Evolutionary conservation across 2,329 filamentous ascomycete species (phyloP).

Genomic region (Cryphonectria parasitica): DNA sequence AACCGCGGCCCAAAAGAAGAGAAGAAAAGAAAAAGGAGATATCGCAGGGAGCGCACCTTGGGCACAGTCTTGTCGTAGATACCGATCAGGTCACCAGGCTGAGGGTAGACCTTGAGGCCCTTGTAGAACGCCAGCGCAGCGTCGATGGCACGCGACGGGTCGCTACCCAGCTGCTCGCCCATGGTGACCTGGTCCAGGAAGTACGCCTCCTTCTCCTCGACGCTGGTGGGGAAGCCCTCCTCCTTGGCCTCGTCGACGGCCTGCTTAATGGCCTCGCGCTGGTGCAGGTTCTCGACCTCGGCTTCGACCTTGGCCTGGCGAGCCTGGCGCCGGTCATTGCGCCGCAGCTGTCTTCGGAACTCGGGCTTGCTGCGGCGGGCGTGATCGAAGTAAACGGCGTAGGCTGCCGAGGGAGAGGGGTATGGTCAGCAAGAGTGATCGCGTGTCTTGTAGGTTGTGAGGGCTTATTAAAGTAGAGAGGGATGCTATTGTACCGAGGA

Average conservation of each 20-base stretch:
- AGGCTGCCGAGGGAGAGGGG: conserved; percentile 49
- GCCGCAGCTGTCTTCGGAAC: conserved; percentile 70
- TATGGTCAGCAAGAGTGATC: conserved; percentile 25
- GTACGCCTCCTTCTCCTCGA: conserved; percentile 92
- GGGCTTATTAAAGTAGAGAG: conserved; percentile 8
- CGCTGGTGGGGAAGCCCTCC: conserved; percentile 86
- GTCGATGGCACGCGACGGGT: conserved; percentile 75
- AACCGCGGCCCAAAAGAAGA: not conserved
- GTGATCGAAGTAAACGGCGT: conserved; percentile 71
- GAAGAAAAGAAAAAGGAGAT: not conserved
- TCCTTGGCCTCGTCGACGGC: conserved; percentile 82
- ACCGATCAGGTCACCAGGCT: conserved; percentile 86
- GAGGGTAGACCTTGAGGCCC: conserved; percentile 97
- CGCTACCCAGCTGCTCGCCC: conserved; percentile 80
- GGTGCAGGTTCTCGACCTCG: conserved; percentile 65
- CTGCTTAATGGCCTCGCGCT: conserved; percentile 74
- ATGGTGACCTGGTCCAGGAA: conserved; percentile 95
- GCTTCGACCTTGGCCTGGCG: conserved; percentile 74
- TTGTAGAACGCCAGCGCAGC: conserved; percentile 97
- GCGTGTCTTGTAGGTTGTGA: not conserved
- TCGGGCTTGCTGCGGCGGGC: conserved; percentile 65
- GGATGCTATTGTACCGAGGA: conserved; percentile 55
- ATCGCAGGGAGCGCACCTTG: conserved; percentile 63
- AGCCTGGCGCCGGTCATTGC: conserved; percentile 74
- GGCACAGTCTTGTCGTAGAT: conserved; percentile 99